These are phyloP conservation scores for Pulveroboletus sp. DNA, from an alignment of 768 basidiomycete genomes.

Conservation along the genomic window DNA sequence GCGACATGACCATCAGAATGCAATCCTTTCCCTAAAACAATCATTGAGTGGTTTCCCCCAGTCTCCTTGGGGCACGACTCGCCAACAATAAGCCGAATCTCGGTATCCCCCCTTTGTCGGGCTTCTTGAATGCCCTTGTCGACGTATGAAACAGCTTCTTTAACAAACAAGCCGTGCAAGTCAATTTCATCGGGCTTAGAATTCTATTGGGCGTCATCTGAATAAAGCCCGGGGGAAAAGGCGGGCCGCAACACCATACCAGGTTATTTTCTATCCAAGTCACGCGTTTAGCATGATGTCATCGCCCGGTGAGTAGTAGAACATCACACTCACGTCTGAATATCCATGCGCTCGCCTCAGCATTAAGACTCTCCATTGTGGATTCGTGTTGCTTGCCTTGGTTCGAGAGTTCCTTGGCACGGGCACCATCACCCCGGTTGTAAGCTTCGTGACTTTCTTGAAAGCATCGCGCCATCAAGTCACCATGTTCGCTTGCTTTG, in stretches of 20 bases:
- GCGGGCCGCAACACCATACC: constrained; percentile 31
- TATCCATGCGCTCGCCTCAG: constrained; percentile 85
- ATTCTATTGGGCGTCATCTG: constrained; percentile 39
- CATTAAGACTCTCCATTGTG: constrained; percentile 77
- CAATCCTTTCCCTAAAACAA: constrained; percentile 71
- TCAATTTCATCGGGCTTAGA: constrained; percentile 76
- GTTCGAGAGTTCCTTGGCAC: constrained; percentile 78
- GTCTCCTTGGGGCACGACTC: constrained; percentile 25
- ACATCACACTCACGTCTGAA: constrained; percentile 51
- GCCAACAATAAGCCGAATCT: constrained; percentile 86
- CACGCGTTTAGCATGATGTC: not conserved
- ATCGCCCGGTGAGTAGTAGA: not conserved
- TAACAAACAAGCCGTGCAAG: constrained; percentile 90
- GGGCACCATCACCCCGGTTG: constrained; percentile 63
- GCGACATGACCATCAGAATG: constrained; percentile 76
- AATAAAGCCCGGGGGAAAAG: not conserved
- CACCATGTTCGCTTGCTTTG: constrained; percentile 75
- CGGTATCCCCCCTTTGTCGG: constrained; percentile 55
- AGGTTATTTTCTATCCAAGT: constrained; percentile 66
- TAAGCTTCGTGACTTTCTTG: constrained; percentile 78
- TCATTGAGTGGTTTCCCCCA: not conserved
- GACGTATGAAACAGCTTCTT: constrained; percentile 78
- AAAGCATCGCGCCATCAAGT: constrained; percentile 71
- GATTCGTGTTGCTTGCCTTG: constrained; percentile 77
- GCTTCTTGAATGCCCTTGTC: constrained; percentile 72